Percentiles rank a stretch among this genome's conserved stretches.
Evolutionary conservation across 1,284 basidiomycete genomes (phyloP).

Genomic region (Tranzscheliella williamsii): DNA sequence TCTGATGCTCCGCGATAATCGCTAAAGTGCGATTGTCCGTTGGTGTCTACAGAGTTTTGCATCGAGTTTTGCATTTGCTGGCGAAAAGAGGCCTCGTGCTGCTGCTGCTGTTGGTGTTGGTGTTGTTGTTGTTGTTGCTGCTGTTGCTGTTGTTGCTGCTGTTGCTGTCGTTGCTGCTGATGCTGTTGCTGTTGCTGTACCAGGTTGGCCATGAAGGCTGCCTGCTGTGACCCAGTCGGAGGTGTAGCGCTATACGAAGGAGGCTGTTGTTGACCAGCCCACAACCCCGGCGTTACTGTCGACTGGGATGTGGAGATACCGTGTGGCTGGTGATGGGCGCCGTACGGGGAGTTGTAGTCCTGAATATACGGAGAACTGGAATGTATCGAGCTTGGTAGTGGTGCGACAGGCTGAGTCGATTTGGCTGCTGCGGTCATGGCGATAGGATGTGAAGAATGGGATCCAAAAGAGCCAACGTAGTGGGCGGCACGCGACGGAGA

Average conservation of each 20-base stretch:
- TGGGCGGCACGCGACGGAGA: constrained; percentile 19
- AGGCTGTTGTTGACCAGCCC: constrained; percentile 9
- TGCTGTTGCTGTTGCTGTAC: constrained; percentile 15
- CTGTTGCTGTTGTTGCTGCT: too few species aligned
- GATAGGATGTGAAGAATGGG: constrained; percentile 3
- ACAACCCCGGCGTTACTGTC: constrained; percentile 7
- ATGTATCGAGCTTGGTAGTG: too few species aligned
- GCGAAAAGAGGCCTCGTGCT: constrained; percentile 4
- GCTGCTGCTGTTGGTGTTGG: constrained; percentile 15
- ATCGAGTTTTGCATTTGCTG: too few species aligned
- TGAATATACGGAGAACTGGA: not conserved
- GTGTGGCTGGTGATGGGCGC: not conserved
- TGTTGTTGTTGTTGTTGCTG: too few species aligned
- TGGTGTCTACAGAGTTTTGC: too few species aligned
- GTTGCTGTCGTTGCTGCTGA: constrained; percentile 11
- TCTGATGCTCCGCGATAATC: constrained; percentile 21
- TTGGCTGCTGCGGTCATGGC: constrained; percentile 9
- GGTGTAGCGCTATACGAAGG: constrained; percentile 4
- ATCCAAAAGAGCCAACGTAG: not conserved
- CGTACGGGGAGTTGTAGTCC: not conserved
- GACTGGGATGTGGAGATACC: not conserved
- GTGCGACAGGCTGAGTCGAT: constrained; percentile 2
- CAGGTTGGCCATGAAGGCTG: constrained; percentile 9
- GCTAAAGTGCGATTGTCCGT: constrained; percentile 15
- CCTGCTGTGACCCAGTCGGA: constrained; percentile 15